Base-by-base conservation (phyloP, 768 basidiomycete genomes). In the Lactarius indigo region DNA sequence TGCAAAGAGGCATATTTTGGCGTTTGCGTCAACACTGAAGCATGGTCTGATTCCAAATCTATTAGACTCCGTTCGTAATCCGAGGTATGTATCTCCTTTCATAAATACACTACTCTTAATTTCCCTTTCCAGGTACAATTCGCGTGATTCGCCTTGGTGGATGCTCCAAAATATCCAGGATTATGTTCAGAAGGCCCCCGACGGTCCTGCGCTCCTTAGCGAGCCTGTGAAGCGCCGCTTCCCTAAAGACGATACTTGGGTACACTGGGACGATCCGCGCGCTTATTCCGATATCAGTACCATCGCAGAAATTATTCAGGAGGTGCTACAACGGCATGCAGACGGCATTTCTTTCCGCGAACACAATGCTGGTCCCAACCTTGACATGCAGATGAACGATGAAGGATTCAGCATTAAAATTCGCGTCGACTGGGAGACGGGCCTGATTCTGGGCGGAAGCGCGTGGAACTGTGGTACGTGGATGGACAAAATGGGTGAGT, bases 401-500 rank as follows among this genome's bases (percentile, higher is more conserved):
- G 84, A 86, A 66, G 97, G 97, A 1, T 99, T 99, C 79, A 85
- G 96, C 75, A 94, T 98, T 73, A 85, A 93, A 73, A 90, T 98
- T 69, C 78, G 86, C 30, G 95, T 98, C n/a, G 95, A 99, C 76
- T 99, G 97, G 97, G 81, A 84, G 70, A 98, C 93, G 1, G 97
- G 97, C 1, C 76, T 98, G 67, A 86, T 96, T 70, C 81, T 86
- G 66, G 97, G 97, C 31, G 97, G 97, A 9, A 98, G 87, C 75
- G 78, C 79, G 63, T 77, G 83, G 72, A 96, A 96, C 72, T 96
- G 94, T 74, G 94, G 94, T 13, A 96, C 94, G 1, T 96, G 94
- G 94, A 94, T 94, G 94, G 94, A 96, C 80, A 96, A 96, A 83
- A 96, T 96, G 94, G 97, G 97, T 54, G 94, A 96, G 74, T 94